Evolutionary conservation across 1,284 basidiomycete genomes (phyloP).

Genomic region (Fistulina hepatica): DNA sequence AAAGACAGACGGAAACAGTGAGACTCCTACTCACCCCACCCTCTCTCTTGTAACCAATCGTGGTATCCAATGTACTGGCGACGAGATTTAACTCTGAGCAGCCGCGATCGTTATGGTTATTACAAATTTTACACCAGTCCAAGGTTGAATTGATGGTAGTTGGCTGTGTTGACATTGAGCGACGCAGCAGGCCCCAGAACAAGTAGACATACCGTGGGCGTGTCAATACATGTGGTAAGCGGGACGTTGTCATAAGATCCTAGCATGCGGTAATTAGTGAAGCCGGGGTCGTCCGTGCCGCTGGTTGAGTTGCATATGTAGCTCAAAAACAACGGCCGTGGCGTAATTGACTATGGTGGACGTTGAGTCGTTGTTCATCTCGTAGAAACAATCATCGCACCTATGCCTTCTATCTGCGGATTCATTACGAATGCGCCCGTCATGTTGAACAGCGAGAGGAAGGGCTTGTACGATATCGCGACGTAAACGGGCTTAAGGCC

Average conservation of each 20-base stretch:
- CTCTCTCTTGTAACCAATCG: no score
- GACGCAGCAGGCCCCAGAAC: background rate
- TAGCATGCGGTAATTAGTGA: slow-evolving; percentile 52
- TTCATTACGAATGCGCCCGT: slow-evolving; percentile 33
- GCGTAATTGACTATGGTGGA: slow-evolving; percentile 58
- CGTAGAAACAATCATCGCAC: no score
- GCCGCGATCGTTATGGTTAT: slow-evolving; percentile 43
- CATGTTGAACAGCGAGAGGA: slow-evolving; percentile 79
- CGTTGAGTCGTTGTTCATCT: no score
- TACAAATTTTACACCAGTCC: slow-evolving; percentile 49
- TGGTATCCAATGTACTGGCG: no score
- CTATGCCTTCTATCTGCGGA: background rate
- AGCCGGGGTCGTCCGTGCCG: slow-evolving; percentile 44
- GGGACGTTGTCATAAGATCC: slow-evolving; percentile 47
- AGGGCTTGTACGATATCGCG: slow-evolving; percentile 79
- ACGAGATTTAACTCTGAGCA: slow-evolving; percentile 38
- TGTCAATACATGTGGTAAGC: slow-evolving; percentile 42
- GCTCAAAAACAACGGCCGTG: slow-evolving; percentile 58
- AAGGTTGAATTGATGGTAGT: slow-evolving; percentile 40
- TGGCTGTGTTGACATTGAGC: slow-evolving; percentile 25
- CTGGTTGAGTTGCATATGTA: slow-evolving; percentile 75
- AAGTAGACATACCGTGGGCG: slow-evolving; percentile 32
- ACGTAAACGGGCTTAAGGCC: slow-evolving; percentile 68
- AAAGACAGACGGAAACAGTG: no score
- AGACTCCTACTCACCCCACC: no score